Conservation (phyloP, 2,329 filamentous ascomycete genomes). For the Alternaria alternata region DNA sequence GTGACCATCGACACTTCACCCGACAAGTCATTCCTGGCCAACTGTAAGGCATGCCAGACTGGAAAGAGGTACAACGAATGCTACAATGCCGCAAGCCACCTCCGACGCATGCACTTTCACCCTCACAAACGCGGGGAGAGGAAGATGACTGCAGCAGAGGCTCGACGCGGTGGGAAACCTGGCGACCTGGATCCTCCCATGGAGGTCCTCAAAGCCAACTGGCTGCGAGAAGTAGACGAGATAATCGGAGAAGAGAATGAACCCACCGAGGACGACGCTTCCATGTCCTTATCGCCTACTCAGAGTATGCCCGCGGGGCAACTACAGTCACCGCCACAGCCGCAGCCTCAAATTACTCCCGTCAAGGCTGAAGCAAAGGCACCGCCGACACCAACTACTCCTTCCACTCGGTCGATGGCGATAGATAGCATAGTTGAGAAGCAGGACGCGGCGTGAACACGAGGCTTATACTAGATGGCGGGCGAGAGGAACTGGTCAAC, state of each 20-base stretch:
- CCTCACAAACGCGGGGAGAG: slow-evolving; percentile 65
- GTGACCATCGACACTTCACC: slow-evolving; percentile 68
- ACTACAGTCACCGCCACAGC: slow-evolving; percentile 6
- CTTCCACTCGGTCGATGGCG: slow-evolving; percentile 49
- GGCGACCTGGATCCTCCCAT: slow-evolving; percentile 65
- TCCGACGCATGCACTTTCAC: slow-evolving; percentile 88
- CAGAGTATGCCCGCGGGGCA: slow-evolving; percentile 14
- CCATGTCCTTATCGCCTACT: slow-evolving; percentile 28
- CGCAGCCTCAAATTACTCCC: slow-evolving; percentile 23
- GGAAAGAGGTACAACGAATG: slow-evolving; percentile 87
- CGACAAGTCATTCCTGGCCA: slow-evolving; percentile 71
- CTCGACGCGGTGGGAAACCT: slow-evolving; percentile 67
- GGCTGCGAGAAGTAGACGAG: slow-evolving; percentile 66
- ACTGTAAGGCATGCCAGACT: slow-evolving; percentile 82
- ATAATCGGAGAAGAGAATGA: slow-evolving; percentile 41
- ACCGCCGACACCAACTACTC: slow-evolving; percentile 48
- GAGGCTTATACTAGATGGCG: slow-evolving; percentile 1
- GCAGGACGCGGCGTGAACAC: slow-evolving; percentile 43
- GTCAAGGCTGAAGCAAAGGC: slow-evolving; percentile 41
- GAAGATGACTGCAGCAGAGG: slow-evolving; percentile 64
- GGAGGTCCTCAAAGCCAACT: slow-evolving; percentile 65
- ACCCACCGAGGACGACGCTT: slow-evolving; percentile 30
- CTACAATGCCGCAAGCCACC: slow-evolving; percentile 92
- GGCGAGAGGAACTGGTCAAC: neutral
- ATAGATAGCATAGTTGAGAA: slow-evolving; percentile 52